Evolutionary conservation across 768 basidiomycete genomes (phyloP).

Genomic region (Leccinum disarticulatum): DNA sequence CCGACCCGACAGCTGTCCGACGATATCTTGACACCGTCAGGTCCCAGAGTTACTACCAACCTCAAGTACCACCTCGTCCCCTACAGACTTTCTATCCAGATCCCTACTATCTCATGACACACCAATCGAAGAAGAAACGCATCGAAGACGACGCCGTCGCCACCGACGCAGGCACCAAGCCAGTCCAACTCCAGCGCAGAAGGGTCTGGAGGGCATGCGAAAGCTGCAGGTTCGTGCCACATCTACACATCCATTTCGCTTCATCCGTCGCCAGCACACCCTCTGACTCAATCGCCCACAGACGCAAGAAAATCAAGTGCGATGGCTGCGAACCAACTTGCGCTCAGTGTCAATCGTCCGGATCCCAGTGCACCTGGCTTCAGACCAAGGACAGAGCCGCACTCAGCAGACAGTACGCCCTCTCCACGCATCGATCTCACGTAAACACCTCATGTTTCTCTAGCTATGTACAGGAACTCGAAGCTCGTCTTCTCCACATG

Average conservation of each 20-base stretch:
- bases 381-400: constrained; percentile 92
- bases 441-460: constrained; percentile 19
- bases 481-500: constrained; percentile 85
- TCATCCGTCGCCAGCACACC: constrained; percentile 17
- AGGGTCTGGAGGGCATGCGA: constrained; percentile 91
- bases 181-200: constrained; percentile 73
- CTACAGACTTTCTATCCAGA: constrained; percentile 38
- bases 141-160: constrained; percentile 53
- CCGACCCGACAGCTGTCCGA: constrained; percentile 36
- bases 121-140: constrained; percentile 78
- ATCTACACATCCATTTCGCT: constrained; percentile 2
- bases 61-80: constrained; percentile 14
- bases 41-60: constrained; percentile 24
- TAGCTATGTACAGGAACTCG: constrained; percentile 91
- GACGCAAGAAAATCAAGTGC: constrained; percentile 93
- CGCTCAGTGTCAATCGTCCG: constrained; percentile 73
- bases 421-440: not conserved
- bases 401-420: constrained; percentile 80
- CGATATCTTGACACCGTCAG: constrained; percentile 33
- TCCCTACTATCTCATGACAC: constrained; percentile 46
- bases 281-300: constrained; percentile 32
- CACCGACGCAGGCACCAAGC: constrained; percentile 61
- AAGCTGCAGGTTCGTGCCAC: constrained; percentile 68
- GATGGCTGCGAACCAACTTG: constrained; percentile 87
- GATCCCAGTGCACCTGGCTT: constrained; percentile 82